Base-by-base conservation (phyloP, 2,329 filamentous ascomycete genomes). In the Eutypa lata region DNA sequence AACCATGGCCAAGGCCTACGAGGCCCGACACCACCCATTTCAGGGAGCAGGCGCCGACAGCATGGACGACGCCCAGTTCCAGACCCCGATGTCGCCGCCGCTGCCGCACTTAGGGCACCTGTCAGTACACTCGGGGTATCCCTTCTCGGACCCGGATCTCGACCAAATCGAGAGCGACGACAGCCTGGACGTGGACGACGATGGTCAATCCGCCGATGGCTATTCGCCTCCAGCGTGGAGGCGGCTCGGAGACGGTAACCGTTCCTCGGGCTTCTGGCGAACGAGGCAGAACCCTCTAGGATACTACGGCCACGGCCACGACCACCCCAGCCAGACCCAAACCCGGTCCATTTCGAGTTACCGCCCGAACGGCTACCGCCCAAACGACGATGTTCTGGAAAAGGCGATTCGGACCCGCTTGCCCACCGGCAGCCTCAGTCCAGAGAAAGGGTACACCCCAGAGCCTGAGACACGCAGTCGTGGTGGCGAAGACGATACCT, bases 181-280 rank as follows among this genome's bases (percentile, higher is more conserved):
- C 58, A 63, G 62, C 60, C 64, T 73, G 68, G 75, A 75, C 71
- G 77, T 72, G 42, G 51, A 53, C 48, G 49, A 65, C 56, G 55
- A 53, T 37, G 70, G 69, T 38, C 61, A 64, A 35, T 83, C 80
- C 65, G 75, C 59, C 63, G 79, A 79, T 76, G 80, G 80, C 57
- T 84, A 80, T 73, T 82, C 78, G 64, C 81, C 81, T 52, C 81
- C 81, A 57, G 81, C 81, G 47, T 84, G 81, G 81, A 76, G 79
- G 65, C 79, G 80, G 59, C 79, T 83, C 69, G 77, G 75, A 73
- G 83, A 82, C 76, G 81, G 80, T 62, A 75, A 77, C 59, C 75
- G 77, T 65, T 81, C 76, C 68, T 80, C 74, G 63, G 80, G 80
- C 57, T 84, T 86, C 66, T 86, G 87, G 79, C 79, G 80, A 61